phyloP scores from a whole-genome alignment of 176 grass and related monocot species.

The Oryza meyeriana region DNA sequence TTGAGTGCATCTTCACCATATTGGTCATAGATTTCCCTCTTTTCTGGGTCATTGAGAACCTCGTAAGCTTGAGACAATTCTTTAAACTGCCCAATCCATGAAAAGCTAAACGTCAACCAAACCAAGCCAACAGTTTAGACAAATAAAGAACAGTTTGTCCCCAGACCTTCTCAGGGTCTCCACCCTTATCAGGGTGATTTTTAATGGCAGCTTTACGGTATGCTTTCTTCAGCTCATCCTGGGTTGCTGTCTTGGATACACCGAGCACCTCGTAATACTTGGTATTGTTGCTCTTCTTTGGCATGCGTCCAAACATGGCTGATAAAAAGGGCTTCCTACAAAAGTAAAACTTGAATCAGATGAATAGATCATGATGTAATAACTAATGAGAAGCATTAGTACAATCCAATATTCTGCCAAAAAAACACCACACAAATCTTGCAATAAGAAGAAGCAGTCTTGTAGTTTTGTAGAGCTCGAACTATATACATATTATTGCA shows the following conservation, averaged over 20 bases:
- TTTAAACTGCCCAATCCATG: constrained; percentile 64
- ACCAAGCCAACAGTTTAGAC: background rate
- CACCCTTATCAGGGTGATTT: constrained; percentile 95
- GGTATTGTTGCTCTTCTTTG: constrained; percentile 79
- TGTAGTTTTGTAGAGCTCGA: background rate
- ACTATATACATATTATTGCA: background rate
- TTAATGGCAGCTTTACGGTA: constrained; percentile 85
- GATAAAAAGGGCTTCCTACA: constrained; percentile 21
- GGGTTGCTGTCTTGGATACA: constrained; percentile 73
- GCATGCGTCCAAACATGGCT: constrained; percentile 92
- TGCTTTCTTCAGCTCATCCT: constrained; percentile 90
- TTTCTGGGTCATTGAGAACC: constrained; percentile 89
- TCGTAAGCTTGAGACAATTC: constrained; percentile 95
- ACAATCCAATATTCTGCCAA: background rate
- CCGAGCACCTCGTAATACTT: constrained; percentile 96
- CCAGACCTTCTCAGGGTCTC: constrained; percentile 85
- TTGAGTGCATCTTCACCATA: constrained; percentile 97
- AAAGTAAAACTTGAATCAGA: constrained; percentile 7
- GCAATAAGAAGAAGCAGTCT: background rate
- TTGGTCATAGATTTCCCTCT: constrained; percentile 86
- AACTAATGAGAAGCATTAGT: background rate
- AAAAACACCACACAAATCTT: background rate
- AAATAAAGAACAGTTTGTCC: background rate
- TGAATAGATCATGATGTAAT: background rate
- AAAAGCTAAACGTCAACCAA: background rate